Evolutionary conservation across 1,284 basidiomycete genomes (phyloP), one percentile per base, ranked within the genome.

Genomic region (Wallemia hederae): DNA sequence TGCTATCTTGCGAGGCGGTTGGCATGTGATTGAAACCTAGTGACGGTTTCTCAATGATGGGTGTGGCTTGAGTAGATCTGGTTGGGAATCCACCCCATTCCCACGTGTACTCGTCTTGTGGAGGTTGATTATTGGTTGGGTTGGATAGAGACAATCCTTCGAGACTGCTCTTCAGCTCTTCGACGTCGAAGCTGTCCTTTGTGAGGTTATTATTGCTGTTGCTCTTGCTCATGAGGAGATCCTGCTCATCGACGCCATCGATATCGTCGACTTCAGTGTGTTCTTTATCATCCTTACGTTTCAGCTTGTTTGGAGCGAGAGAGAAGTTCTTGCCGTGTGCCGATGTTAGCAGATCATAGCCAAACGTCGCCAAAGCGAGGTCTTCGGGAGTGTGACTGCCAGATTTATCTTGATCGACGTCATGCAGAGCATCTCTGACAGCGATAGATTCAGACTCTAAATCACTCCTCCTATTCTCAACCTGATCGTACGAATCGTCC

Each of bases 71-170:
- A 11, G 62, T 62, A 7, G 65, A 62, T 60, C 63, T 62, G 2
- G 29, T 63, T 22, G 66, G 66, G 31, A 65, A 63, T 14, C 63
- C 65, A 33, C 69, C 69, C 66, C 70, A 70, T 55, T 69, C 69
- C 70, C 70, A 72, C 15, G 70, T 69, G 60, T 69, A 69, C 61
- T 70, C 69, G 1, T 63, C 25, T 59, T 59, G 11, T 58, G 56
- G 49, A 26, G 49, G 56, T 17, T 28, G 24, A 19, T 58, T 28
- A n/a, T 11, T 14, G 56, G 5, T 58, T 28, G 56, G 5, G 3
- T 26, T 58, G 19, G 56, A 58, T 49, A 49, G 19, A 15, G 39
- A 49, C 39, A 49, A 49, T 15, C 39, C 39, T 11, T 49, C 9
- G 11, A 49, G n/a, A 22, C 39, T 49, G 19, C 19, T 49, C n/a